Conservation (phyloP, 352 stramenopile genomes). For the Thalassiosira sp. region DNA sequence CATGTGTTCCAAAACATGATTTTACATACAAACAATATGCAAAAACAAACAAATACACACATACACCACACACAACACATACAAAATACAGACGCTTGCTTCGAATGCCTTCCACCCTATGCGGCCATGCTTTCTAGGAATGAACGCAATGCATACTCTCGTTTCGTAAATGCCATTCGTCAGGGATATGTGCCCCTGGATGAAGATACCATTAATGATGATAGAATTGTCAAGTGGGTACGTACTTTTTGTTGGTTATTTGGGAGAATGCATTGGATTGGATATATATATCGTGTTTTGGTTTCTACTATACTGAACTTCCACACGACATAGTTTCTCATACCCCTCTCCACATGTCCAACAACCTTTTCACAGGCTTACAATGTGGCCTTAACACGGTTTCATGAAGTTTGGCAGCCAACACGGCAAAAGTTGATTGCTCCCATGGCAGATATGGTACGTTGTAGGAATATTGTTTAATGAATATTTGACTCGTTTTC, state of each 20-base stretch:
- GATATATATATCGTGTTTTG: too few relatives aligned
- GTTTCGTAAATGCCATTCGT: constrained; percentile 50
- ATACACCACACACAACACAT: too few relatives aligned
- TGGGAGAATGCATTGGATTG: too few relatives aligned
- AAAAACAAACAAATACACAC: too few relatives aligned
- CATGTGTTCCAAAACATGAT: too few relatives aligned
- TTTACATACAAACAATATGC: too few relatives aligned
- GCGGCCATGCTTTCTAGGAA: constrained; percentile 41
- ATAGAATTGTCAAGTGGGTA: constrained; percentile 45
- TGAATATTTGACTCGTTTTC: too few relatives aligned
- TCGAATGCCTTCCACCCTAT: constrained; percentile 55
- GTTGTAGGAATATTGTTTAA: constrained; percentile 15
- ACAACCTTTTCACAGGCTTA: too few relatives aligned
- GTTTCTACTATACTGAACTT: too few relatives aligned
- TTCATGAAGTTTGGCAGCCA: constrained; percentile 28
- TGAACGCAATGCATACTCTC: constrained; percentile 45
- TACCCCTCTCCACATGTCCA: too few relatives aligned
- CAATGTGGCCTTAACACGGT: constrained; percentile 57
- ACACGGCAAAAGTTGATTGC: constrained; percentile 45
- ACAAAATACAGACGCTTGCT: constrained; percentile 56
- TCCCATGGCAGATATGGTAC: constrained; percentile 59
- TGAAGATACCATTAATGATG: constrained; percentile 34
- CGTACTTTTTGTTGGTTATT: too few relatives aligned
- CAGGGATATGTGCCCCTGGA: constrained; percentile 37
- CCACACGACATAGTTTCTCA: too few relatives aligned